A percentile compares a stretch with the other conserved stretches of the same genome.
Evolutionary conservation across 2,329 filamentous ascomycete species (phyloP).

Genomic region (Pseudogymnoascus sp.): DNA sequence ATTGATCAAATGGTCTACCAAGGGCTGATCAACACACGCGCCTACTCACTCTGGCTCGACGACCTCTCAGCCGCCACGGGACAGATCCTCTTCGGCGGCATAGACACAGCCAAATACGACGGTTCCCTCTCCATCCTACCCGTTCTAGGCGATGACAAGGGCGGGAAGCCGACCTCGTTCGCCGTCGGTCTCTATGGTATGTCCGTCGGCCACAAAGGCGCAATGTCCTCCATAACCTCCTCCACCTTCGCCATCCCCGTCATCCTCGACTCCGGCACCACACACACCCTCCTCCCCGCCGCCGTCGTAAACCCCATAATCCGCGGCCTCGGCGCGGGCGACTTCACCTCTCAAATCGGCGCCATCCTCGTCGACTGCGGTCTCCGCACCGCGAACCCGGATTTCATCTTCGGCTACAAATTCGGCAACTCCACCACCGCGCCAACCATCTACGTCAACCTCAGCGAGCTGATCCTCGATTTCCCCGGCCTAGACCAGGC

Average conservation of each 20-base stretch:
- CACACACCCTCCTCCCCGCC: constrained; percentile 61
- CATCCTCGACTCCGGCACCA: constrained; percentile 71
- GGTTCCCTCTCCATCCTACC: constrained; percentile 57
- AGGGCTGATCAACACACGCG: constrained; percentile 53
- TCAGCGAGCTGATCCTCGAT: constrained; percentile 41
- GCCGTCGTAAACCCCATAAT: constrained; percentile 49
- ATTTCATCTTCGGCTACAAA: constrained; percentile 39
- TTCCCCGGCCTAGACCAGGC: constrained; percentile 10
- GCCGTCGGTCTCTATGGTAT: constrained; percentile 34
- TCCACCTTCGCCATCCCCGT: constrained; percentile 39
- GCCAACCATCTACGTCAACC: constrained; percentile 42
- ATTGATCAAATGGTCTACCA: constrained; percentile 58
- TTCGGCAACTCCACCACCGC: constrained; percentile 44
- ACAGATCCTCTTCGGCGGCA: constrained; percentile 72
- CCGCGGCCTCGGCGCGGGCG: constrained; percentile 48
- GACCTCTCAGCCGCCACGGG: constrained; percentile 55
- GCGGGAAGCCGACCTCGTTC: constrained; percentile 38
- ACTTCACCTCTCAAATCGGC: constrained; percentile 33
- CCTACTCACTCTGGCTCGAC: constrained; percentile 62
- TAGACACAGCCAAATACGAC: constrained; percentile 67
- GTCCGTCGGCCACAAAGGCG: constrained; percentile 39
- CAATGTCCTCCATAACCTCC: constrained; percentile 34
- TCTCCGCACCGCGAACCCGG: constrained; percentile 37
- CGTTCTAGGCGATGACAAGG: constrained; percentile 37
- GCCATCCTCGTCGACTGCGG: constrained; percentile 37